Percentiles rank a stretch among this genome's conserved stretches.
Conservation (phyloP, 345 rosid species). For the Populus alba region DNA sequence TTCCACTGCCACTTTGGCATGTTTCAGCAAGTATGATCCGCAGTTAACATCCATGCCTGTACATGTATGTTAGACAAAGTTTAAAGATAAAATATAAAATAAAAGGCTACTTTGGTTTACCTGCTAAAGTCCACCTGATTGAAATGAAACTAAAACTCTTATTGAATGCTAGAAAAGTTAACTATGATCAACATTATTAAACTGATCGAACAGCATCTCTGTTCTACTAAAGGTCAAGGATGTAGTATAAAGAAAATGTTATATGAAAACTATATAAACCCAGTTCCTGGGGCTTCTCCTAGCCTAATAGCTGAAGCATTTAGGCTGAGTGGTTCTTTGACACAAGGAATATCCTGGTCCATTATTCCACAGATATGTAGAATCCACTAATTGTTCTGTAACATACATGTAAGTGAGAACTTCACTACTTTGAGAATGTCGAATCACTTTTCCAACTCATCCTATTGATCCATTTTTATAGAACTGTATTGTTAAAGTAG, state of each 20-base stretch:
- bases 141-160: neutral
- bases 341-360: too few relatives aligned
- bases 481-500: neutral
- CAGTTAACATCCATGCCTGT: slow-evolving; percentile 93
- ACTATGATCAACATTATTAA: neutral
- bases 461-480: neutral
- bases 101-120: neutral
- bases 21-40: slow-evolving; percentile 60
- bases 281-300: too few relatives aligned
- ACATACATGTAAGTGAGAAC: neutral
- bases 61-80: slow-evolving; percentile 7
- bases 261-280: too few relatives aligned
- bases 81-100: neutral
- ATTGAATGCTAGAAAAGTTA: neutral
- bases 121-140: neutral
- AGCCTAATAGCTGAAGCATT: too few relatives aligned
- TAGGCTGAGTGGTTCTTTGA: too few relatives aligned
- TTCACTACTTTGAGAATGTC: neutral
- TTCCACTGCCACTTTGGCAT: slow-evolving; percentile 62
- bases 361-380: neutral
- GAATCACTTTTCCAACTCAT: neutral
- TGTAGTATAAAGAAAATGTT: too few relatives aligned
- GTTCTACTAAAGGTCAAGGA: neutral
- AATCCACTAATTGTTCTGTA: neutral
- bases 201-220: neutral